phyloP scores from a whole-genome alignment of 345 rosid species.

The Erodium maritimum region DNA sequence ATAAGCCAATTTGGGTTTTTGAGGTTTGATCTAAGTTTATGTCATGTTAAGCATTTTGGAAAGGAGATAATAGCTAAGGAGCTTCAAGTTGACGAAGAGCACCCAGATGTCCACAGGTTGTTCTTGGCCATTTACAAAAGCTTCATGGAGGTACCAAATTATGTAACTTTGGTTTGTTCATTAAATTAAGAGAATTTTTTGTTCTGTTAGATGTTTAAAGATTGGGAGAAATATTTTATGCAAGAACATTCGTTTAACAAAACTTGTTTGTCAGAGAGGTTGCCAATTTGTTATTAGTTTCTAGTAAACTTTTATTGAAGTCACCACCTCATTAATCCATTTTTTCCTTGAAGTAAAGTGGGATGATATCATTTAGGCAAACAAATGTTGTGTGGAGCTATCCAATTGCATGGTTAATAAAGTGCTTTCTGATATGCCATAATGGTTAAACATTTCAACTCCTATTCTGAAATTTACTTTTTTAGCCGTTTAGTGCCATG shows the following conservation, averaged over 20 bases:
- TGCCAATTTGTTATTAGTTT: too few relatives aligned
- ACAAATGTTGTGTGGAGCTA: background rate
- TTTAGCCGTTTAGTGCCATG: too few relatives aligned
- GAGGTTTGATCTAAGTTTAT: background rate
- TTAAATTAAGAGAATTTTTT: background rate
- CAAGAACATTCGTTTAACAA: too few relatives aligned
- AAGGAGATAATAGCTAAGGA: constrained; percentile 91
- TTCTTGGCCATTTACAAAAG: constrained; percentile 78
- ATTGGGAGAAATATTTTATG: too few relatives aligned
- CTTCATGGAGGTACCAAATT: constrained; percentile 65
- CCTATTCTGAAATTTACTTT: too few relatives aligned
- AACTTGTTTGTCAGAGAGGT: background rate
- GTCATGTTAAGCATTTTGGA: constrained; percentile 63
- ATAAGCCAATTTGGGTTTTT: too few relatives aligned
- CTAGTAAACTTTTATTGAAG: background rate
- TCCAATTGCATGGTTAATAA: background rate
- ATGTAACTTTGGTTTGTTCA: background rate
- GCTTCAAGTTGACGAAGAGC: constrained; percentile 57
- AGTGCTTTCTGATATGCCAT: background rate
- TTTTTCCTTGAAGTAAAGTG: background rate
- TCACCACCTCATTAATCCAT: background rate
- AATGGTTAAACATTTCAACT: background rate
- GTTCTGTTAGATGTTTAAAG: background rate
- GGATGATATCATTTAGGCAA: background rate
- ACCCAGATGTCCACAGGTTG: constrained; percentile 62